Evolutionary conservation across 1,139 yeast species (phyloP).

Genomic region (Nakaseomyces glabratus): DNA sequence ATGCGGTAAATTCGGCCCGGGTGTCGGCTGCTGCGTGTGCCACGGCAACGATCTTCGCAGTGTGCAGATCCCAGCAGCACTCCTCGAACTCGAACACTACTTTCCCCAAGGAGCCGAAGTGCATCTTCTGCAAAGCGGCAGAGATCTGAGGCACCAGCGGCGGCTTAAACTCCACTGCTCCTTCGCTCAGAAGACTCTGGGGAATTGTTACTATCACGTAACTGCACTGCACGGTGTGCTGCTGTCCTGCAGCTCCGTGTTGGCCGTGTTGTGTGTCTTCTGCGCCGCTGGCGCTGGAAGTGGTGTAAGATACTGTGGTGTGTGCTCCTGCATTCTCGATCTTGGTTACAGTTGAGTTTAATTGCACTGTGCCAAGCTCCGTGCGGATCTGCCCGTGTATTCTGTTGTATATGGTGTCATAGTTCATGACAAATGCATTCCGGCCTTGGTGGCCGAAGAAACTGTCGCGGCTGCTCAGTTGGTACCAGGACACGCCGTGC

Average conservation of each 20-base stretch:
- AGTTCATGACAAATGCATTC: slow-evolving; percentile 54
- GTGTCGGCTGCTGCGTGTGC: slow-evolving; percentile 14
- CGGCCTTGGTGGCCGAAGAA: slow-evolving; percentile 65
- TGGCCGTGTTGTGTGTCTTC: neutral
- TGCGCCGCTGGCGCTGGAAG: slow-evolving; percentile 29
- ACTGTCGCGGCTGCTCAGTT: slow-evolving; percentile 59
- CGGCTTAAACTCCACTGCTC: slow-evolving; percentile 49
- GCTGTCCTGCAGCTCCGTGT: slow-evolving; percentile 26
- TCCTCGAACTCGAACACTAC: slow-evolving; percentile 61
- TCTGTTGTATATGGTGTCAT: slow-evolving; percentile 42
- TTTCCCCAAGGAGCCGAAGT: slow-evolving; percentile 70
- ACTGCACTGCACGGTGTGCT: slow-evolving; percentile 24
- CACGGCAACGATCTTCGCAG: slow-evolving; percentile 20
- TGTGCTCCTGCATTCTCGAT: slow-evolving; percentile 31
- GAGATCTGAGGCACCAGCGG: slow-evolving; percentile 41
- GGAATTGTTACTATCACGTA: slow-evolving; percentile 68
- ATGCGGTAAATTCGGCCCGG: neutral
- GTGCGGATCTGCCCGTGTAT: slow-evolving; percentile 33
- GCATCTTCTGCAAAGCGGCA: slow-evolving; percentile 42
- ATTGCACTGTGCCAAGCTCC: slow-evolving; percentile 36
- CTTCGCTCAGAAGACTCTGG: slow-evolving; percentile 47
- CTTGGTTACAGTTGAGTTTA: slow-evolving; percentile 39
- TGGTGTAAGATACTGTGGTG: slow-evolving; percentile 27
- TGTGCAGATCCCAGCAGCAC: slow-evolving; percentile 53
- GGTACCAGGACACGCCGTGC: slow-evolving; percentile 66